A percentile compares a stretch with the other conserved stretches of the same genome.
These are phyloP conservation scores for Lepidium sativum DNA, from an alignment of 345 rosid species.

Conservation along the genomic window DNA sequence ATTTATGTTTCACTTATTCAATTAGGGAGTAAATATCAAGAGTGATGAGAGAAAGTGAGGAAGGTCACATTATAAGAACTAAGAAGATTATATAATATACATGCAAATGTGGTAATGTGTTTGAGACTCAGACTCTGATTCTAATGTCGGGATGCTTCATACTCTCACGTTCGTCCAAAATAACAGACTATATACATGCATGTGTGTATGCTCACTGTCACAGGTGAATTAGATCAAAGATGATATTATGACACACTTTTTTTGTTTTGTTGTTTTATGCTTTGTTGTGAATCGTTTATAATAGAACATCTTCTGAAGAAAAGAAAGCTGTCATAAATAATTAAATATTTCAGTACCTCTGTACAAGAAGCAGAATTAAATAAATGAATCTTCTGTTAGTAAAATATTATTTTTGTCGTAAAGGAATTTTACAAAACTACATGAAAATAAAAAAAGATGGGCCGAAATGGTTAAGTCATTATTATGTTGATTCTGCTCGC, in stretches of 20 bases:
- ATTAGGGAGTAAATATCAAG: no score
- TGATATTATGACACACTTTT: not conserved
- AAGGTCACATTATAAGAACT: no score
- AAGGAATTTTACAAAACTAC: no score
- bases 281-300: not conserved
- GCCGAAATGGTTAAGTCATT: no score
- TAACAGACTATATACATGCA: no score
- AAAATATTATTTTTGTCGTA: no score
- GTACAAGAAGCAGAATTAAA: not conserved
- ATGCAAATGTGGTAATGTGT: not conserved
- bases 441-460: no score
- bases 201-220: no score
- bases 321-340: not conserved
- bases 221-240: not conserved
- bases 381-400: not conserved
- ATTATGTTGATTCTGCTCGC: conserved; percentile 25
- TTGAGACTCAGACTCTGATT: not conserved
- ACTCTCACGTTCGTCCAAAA: no score
- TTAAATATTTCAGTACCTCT: not conserved
- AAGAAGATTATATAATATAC: no score
- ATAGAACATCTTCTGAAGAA: not conserved
- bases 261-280: not conserved
- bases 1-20: not conserved
- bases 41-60: no score
- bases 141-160: no score